These are phyloP conservation scores for Vanderwaltozyma tropicalis DNA, from an alignment of 805 yeast genomes.

Conservation along the genomic window DNA sequence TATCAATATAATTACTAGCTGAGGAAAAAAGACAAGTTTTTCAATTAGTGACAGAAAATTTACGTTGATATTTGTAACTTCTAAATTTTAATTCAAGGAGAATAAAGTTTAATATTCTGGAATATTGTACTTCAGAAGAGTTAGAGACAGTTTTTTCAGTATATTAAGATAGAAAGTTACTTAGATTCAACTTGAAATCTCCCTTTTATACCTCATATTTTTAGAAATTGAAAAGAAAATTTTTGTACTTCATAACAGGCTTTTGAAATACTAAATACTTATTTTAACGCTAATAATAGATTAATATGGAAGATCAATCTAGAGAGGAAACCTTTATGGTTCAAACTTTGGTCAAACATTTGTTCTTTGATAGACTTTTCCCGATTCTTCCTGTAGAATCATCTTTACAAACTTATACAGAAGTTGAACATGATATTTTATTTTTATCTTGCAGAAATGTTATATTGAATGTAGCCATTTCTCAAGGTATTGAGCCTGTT, in stretches of 20 bases:
- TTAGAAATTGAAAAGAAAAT: no score
- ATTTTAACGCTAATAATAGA: not conserved
- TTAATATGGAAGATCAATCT: slow-evolving; percentile 60
- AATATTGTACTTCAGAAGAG: no score
- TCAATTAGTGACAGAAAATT: no score
- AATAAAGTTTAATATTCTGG: no score
- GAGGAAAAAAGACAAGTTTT: no score
- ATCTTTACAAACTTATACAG: slow-evolving; percentile 10
- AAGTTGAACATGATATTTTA: slow-evolving; percentile 16
- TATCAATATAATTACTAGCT: no score
- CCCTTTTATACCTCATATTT: no score
- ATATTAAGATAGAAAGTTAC: no score
- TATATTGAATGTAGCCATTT: slow-evolving; percentile 15
- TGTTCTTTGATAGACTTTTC: slow-evolving; percentile 16
- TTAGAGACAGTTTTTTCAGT: no score
- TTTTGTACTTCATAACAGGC: slow-evolving; percentile 36
- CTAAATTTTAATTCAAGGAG: no score
- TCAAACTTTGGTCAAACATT: slow-evolving; percentile 53
- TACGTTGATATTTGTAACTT: no score
- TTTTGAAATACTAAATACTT: not conserved
- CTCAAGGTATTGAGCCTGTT: slow-evolving; percentile 13
- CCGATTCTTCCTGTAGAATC: slow-evolving; percentile 22
- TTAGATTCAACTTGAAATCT: no score
- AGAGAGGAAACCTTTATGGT: not conserved
- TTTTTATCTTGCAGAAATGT: slow-evolving; percentile 19